Evolutionary conservation across 116 monocot species (phyloP).

Genomic region (Papilionanthe hybrid): DNA sequence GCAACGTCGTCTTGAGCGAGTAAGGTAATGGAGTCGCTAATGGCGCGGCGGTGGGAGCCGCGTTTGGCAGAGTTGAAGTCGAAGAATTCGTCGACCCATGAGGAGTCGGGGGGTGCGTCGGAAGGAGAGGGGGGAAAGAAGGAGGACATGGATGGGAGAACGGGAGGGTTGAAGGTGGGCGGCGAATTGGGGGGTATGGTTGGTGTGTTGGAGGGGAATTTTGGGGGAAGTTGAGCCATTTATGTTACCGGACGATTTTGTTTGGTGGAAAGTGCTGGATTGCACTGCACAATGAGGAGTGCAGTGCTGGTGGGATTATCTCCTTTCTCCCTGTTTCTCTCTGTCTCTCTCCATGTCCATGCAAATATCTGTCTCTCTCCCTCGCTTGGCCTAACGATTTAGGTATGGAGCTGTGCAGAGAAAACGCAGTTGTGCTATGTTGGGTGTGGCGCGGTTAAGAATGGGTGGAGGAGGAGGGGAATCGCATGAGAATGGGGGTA

Average conservation of each 20-base stretch:
- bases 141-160: not conserved
- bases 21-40: slow-evolving; percentile 54
- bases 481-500: slow-evolving; percentile 8
- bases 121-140: not conserved
- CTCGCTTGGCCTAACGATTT: not conserved
- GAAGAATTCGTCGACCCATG: slow-evolving; percentile 68
- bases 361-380: not conserved
- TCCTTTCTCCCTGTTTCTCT: not conserved
- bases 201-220: not conserved
- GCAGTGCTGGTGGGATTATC: slow-evolving; percentile 46
- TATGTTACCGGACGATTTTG: not conserved
- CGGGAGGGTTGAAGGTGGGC: not conserved
- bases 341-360: not conserved
- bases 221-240: slow-evolving; percentile 37
- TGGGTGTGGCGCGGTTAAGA: not conserved
- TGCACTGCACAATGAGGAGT: not conserved
- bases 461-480: slow-evolving; percentile 6
- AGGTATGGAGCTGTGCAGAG: not conserved
- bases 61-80: slow-evolving; percentile 55
- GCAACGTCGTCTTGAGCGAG: slow-evolving; percentile 11
- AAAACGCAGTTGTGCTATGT: not conserved
- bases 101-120: not conserved
- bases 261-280: not conserved
- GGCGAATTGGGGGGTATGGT: not conserved
- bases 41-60: slow-evolving; percentile 45